Evolutionary conservation across 164 flowering plant species (phyloP).

Genomic region (Umbellularia californica): DNA sequence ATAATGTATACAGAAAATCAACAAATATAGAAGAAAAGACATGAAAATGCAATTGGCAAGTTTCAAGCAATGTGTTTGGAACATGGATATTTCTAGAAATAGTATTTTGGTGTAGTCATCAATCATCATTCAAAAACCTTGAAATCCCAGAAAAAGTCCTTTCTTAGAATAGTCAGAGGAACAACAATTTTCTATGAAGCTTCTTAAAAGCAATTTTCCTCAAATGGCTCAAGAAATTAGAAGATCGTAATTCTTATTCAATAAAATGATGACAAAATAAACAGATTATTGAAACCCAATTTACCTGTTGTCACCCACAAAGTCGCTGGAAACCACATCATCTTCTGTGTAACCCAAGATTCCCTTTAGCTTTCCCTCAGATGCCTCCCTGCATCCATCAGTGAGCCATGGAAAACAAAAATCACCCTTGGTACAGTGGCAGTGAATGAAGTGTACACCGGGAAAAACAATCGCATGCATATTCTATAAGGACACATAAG

Average conservation of each 20-base stretch:
- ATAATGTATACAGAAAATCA: not conserved
- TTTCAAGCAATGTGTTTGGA: not conserved
- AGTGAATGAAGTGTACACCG: not conserved
- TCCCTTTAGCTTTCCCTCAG: constrained; percentile 77
- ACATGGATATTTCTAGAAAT: not conserved
- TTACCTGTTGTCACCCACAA: constrained; percentile 81
- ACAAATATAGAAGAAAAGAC: not conserved
- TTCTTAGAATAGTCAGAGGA: no score
- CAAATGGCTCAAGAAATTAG: not conserved
- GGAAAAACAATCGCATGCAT: not conserved
- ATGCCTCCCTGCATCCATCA: constrained; percentile 46
- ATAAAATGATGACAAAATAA: no score
- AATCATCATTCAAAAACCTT: no score
- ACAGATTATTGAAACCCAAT: not conserved
- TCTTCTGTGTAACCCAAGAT: constrained; percentile 86
- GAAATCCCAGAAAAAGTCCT: no score
- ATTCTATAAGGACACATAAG: not conserved
- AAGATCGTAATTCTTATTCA: no score
- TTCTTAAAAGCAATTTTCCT: not conserved
- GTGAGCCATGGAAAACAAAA: not conserved
- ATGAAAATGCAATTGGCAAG: not conserved
- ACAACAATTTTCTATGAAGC: not conserved
- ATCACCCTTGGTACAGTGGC: not conserved
- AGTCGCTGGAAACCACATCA: constrained; percentile 88
- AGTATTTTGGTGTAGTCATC: no score